Percentiles rank a stretch among this genome's conserved stretches.
These are phyloP conservation scores for Lyophyllum atratum DNA, from an alignment of 768 basidiomycete genomes.

Conservation along the genomic window DNA sequence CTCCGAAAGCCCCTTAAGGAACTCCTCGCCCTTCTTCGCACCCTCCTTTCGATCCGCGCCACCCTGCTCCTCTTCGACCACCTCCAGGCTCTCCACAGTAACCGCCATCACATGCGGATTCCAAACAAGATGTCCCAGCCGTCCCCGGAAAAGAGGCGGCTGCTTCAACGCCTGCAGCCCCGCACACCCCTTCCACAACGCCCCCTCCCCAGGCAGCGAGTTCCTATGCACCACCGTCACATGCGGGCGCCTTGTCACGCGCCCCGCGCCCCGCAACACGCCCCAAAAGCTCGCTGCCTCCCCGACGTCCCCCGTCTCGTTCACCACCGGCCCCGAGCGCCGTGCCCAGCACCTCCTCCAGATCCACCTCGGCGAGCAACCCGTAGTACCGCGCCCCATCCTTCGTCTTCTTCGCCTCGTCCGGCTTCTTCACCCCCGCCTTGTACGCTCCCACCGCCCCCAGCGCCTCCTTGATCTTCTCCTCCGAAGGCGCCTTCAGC, in stretches of 20 bases:
- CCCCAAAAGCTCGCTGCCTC: slow-evolving; percentile 48
- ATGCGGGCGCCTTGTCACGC: slow-evolving; percentile 70
- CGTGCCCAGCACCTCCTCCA: slow-evolving; percentile 47
- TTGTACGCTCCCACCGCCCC: slow-evolving; percentile 43
- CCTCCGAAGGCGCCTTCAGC: slow-evolving; percentile 51
- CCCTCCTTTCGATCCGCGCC: slow-evolving; percentile 32
- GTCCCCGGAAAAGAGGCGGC: slow-evolving; percentile 62
- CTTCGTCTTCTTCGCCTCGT: slow-evolving; percentile 34
- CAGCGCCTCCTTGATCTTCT: slow-evolving; percentile 59
- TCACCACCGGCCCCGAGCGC: slow-evolving; percentile 33
- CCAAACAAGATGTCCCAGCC: slow-evolving; percentile 68
- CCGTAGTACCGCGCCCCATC: slow-evolving; percentile 71
- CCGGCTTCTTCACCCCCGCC: slow-evolving; percentile 32
- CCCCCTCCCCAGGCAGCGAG: slow-evolving; percentile 26
- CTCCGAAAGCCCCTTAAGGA: slow-evolving; percentile 47
- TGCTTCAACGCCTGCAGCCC: slow-evolving; percentile 35
- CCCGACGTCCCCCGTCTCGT: slow-evolving; percentile 24
- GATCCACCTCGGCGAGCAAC: slow-evolving; percentile 71
- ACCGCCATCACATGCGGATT: slow-evolving; percentile 81
- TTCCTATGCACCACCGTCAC: slow-evolving; percentile 84
- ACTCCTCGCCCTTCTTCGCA: slow-evolving; percentile 29
- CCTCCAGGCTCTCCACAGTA: slow-evolving; percentile 61
- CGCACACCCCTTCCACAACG: slow-evolving; percentile 52
- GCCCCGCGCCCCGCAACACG: slow-evolving; percentile 39
- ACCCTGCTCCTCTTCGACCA: slow-evolving; percentile 24